Base-by-base conservation (phyloP, 495 filamentous ascomycete species). In the Pseudomonodictys pantanalensis region DNA sequence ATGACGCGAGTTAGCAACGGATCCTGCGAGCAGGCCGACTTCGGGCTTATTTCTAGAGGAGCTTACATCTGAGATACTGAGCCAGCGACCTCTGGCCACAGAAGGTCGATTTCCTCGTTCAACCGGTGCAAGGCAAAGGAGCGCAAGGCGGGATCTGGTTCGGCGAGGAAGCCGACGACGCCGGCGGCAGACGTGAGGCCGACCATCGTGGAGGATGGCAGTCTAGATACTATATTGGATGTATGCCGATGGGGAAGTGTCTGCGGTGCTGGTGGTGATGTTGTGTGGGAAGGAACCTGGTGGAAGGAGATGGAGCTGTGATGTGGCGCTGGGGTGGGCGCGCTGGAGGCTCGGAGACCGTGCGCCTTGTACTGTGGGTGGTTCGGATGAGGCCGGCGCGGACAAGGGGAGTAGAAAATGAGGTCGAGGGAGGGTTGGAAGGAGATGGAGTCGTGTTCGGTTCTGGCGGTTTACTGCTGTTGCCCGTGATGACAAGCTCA, bases 71-170 rank as follows among this genome's bases (percentile, higher is more conserved):
- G 87, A 64, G 87, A 89, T 68, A 99, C 83, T 42, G 88, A 86
- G 46, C 86, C 90, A 26, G 92, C 91, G 45, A 99, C 89, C 78
- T 99, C 93, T 54, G 92, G 91, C 95, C 95, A 99, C 60, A 97
- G 81, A 50, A 91, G 86, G 72, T 97, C 91, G 68, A 99, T 93
- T 66, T 96, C 86, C 58, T 93, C 88, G 75, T 97, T 93, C 68
- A 97, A 81, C 58, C 88, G 90, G 79, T 92, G 86, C 69, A 99
- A 79, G 55, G 95, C 95, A 72, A 96, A 97, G 67, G 90, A 84
- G 77, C 88, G 90, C 68, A 99, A 83, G 77, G 93, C 89, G 22
- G 86, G 81, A 75, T 97, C 93, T 48, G 92, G 89, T 71, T 99
- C 95, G 62, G 91, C 87, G 44, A 99, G 83, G 73, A 97, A 95